A percentile compares a stretch with the other conserved stretches of the same genome.
phyloP scores from a whole-genome alignment of 495 filamentous ascomycete species.

The Penicillium lagena region DNA sequence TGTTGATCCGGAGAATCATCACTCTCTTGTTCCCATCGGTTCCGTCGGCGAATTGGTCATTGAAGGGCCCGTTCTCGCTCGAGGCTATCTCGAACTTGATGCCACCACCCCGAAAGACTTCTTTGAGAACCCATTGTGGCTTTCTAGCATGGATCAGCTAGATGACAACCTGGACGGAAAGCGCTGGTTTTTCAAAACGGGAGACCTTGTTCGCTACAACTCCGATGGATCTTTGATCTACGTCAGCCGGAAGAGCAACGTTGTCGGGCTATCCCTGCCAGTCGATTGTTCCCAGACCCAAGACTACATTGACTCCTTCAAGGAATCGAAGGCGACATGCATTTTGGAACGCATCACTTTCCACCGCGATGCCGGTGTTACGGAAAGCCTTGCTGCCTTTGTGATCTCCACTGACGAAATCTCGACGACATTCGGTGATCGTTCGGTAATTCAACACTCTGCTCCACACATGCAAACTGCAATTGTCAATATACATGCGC shows the following conservation, averaged over 20 bases:
- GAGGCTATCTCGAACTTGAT: constrained; percentile 41
- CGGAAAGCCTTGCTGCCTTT: constrained; percentile 22
- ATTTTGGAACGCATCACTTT: constrained; percentile 18
- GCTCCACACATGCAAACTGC: constrained; percentile 11
- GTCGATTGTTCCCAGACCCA: constrained; percentile 46
- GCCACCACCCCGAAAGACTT: constrained; percentile 35
- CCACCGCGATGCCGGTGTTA: not conserved
- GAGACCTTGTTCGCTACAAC: constrained; percentile 49
- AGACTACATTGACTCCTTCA: constrained; percentile 9
- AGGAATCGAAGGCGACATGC: constrained; percentile 11
- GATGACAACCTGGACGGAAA: not conserved
- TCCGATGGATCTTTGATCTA: constrained; percentile 40
- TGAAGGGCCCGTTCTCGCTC: constrained; percentile 51
- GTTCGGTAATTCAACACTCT: constrained; percentile 6
- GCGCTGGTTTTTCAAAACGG: constrained; percentile 36
- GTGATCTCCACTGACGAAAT: constrained; percentile 8
- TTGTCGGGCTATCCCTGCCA: constrained; percentile 39
- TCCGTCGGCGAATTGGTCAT: constrained; percentile 54
- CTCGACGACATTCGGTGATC: not conserved
- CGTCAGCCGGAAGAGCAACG: constrained; percentile 39
- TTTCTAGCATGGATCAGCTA: constrained; percentile 1
- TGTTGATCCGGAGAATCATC: constrained; percentile 45
- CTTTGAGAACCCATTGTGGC: constrained; percentile 46
- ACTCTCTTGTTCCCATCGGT: constrained; percentile 50
- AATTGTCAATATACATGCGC: constrained; percentile 11